Base-by-base conservation (phyloP, 495 filamentous ascomycete species). In the Pseudotulostoma volvatum region DNA sequence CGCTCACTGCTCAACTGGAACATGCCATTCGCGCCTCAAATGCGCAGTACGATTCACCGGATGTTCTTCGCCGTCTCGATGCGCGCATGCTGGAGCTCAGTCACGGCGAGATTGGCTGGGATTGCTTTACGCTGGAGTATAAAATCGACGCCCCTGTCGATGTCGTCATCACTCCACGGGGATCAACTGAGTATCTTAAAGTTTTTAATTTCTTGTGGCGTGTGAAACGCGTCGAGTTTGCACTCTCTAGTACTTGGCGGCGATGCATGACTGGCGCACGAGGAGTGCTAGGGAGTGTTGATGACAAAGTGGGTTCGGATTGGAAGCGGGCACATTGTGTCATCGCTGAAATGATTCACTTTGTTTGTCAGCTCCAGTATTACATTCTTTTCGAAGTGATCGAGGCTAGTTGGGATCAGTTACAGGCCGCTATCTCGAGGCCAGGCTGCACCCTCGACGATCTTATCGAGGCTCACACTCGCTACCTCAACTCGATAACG, bases 141-240 rank as follows among this genome's bases (percentile, higher is more conserved):
- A 94, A 93, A 57, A 86, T 96, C 41, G 90, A 95, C 52, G 84
- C 90, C 7, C 92, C 92, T 0, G 84, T 96, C 17, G 92, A 99
- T 51, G 90, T 96, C 37, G 85, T 99, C 38, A 87, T 99, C 9
- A 95, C 88, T 1, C 82, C 87, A 1, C 93, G 83, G 73, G 85
- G 81, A 25, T 88, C 82, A 39, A 83, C 84, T 2, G 87, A 96
- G 52, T 99, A 99, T 55, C 77, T 99, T 43, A 95, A 95, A 50
- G 82, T 96, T 18, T 99, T 99, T 74, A 99, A 99, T 55, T 94
- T 99, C 57, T 75, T 99, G 3, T 99, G 92, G 92, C 82, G 92
- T 39, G 77, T 96, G 47, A 99, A 99, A 57, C 79, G 92, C 33
- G 88, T 99, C 36, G 92, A 96, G 53, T 99, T 96, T 54, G 84